A percentile compares a stretch with the other conserved stretches of the same genome.
phyloP scores from a whole-genome alignment of 768 basidiomycete species.

The Clavulina sp. region DNA sequence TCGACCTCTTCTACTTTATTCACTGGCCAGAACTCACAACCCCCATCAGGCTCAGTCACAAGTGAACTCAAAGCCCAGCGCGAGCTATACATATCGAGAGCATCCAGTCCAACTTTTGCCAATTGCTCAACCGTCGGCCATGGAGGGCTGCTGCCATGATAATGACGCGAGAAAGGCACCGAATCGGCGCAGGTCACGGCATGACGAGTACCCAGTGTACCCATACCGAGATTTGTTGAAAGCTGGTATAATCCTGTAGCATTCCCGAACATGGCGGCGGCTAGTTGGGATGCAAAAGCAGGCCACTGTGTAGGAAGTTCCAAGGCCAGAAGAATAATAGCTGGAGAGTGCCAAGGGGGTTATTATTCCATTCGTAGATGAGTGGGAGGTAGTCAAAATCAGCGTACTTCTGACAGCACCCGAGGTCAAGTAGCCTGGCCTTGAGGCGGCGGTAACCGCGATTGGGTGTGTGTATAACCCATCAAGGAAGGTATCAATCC shows the following conservation, averaged over 20 bases:
- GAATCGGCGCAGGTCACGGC: slow-evolving; percentile 8
- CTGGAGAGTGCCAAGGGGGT: not conserved
- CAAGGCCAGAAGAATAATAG: slow-evolving; percentile 5
- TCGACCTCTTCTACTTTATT: too few relatives aligned
- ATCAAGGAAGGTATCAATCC: slow-evolving; percentile 7
- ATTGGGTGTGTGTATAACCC: slow-evolving; percentile 8
- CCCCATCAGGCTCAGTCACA: not conserved
- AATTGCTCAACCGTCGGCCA: too few relatives aligned
- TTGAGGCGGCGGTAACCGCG: not conserved
- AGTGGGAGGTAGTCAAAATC: not conserved
- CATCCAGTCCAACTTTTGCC: slow-evolving; percentile 2
- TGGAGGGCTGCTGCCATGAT: too few relatives aligned
- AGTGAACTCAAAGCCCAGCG: slow-evolving; percentile 6
- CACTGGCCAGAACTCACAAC: slow-evolving; percentile 3
- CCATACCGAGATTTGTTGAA: not conserved
- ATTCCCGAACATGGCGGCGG: slow-evolving; percentile 7
- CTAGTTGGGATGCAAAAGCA: not conserved
- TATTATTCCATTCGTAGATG: not conserved
- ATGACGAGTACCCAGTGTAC: slow-evolving; percentile 9
- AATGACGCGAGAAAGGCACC: slow-evolving; percentile 2
- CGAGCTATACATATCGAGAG: slow-evolving; percentile 4
- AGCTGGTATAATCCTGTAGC: not conserved
- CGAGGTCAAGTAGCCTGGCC: slow-evolving; percentile 6
- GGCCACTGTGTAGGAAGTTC: slow-evolving; percentile 4
- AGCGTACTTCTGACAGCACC: slow-evolving; percentile 7